Conservation (phyloP, 164 flowering plant species). For the Saururus chinensis region DNA sequence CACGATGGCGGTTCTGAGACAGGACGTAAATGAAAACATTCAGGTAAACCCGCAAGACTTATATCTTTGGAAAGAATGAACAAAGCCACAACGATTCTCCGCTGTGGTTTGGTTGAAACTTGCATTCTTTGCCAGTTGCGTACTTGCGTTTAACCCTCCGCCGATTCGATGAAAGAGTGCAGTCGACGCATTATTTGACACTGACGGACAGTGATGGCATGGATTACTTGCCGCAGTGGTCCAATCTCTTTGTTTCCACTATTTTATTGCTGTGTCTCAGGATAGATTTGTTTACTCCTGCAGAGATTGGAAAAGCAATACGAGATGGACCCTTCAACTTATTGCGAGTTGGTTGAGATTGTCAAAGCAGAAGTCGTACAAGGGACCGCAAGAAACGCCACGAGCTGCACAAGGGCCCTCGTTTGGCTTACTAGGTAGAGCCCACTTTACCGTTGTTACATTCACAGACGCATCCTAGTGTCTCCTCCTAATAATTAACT, state of each 20-base stretch:
- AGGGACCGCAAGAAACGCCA: conserved; percentile 41
- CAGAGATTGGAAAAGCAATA: conserved; percentile 55
- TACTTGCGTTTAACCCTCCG: too few species aligned
- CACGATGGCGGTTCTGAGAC: conserved; percentile 80
- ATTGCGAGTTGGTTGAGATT: conserved; percentile 52
- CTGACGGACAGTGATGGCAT: background rate
- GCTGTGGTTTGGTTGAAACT: background rate
- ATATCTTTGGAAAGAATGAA: background rate
- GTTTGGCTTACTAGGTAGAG: conserved; percentile 83
- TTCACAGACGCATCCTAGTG: too few species aligned
- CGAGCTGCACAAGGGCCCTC: conserved; percentile 57
- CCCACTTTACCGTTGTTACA: background rate
- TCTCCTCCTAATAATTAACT: too few species aligned
- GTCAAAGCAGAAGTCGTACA: conserved; percentile 59
- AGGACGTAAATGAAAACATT: conserved; percentile 65
- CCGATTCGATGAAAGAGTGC: too few species aligned
- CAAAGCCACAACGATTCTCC: background rate
- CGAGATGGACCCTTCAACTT: conserved; percentile 41
- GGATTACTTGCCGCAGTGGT: background rate
- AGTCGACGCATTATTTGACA: background rate
- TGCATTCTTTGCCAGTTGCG: too few species aligned
- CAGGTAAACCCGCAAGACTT: conserved; percentile 28
- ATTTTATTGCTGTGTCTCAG: background rate
- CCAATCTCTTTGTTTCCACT: background rate
- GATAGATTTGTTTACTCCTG: background rate